Percentiles rank a stretch among this genome's conserved stretches.
These are phyloP conservation scores for Gardenia jasminoides DNA, from an alignment of 257 asterid genomes.

Conservation along the genomic window DNA sequence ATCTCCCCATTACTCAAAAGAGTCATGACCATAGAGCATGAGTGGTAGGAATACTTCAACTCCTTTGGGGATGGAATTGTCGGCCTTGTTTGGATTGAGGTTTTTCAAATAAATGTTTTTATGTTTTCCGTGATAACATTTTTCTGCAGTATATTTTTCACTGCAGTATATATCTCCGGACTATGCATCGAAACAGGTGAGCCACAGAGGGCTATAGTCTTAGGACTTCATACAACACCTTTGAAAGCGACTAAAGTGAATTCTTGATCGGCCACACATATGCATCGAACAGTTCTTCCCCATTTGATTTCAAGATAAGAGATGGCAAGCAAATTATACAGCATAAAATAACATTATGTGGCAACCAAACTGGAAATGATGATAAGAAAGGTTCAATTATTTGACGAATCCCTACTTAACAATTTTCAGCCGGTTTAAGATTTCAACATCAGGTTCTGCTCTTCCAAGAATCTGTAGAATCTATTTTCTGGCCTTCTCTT, in stretches of 20 bases:
- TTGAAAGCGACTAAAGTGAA: not conserved
- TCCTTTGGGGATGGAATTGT: not conserved
- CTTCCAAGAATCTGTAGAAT: not conserved
- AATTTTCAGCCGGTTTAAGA: conserved; percentile 11
- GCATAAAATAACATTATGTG: not conserved
- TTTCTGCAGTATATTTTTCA: no score
- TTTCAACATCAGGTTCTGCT: not conserved
- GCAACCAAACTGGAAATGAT: not conserved
- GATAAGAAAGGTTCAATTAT: not conserved
- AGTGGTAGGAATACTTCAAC: conserved; percentile 12
- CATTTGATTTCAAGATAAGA: no score
- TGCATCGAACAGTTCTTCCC: not conserved
- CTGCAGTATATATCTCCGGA: not conserved
- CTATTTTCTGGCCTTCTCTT: conserved; percentile 8
- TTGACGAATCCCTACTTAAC: not conserved
- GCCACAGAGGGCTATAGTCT: conserved; percentile 10
- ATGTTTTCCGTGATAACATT: no score
- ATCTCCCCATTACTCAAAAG: conserved; percentile 14
- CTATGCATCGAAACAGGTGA: not conserved
- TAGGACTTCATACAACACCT: conserved; percentile 17
- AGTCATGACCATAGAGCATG: conserved; percentile 1
- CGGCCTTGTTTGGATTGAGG: no score
- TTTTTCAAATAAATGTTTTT: no score
- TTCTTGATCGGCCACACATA: not conserved
- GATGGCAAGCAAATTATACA: no score